Evolutionary conservation across 2,329 filamentous ascomycete genomes (phyloP), one percentile per base, ranked within the genome.

Genomic region (Sordariomycetes sp.): DNA sequence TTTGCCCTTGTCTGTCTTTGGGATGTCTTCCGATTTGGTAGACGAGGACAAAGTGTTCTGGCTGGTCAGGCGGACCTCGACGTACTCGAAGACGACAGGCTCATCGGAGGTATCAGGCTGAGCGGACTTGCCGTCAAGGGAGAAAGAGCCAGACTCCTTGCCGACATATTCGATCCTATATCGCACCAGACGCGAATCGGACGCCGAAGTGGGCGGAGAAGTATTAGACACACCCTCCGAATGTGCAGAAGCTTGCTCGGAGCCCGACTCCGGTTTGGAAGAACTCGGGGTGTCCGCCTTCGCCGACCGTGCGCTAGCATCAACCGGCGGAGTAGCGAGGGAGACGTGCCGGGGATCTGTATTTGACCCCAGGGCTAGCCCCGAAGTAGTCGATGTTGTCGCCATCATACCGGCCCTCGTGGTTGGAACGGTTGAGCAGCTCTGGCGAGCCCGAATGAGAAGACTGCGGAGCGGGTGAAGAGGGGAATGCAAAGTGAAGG

Each of bases 61-160:
- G 7, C 59, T 53, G 1, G 61, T 51, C 4, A 59, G 16, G 14
- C 60, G 58, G 16, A 62, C 61, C 3, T 61, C 59, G 53, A 62
- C 57, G 25, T 56, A 60, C 37, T 62, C 61, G 12, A 62, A 34
- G 3, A 62, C 61, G 3, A 12, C 7, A 3, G 59, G 55, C n/a
- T 60, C 57, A 14, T 61, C 25, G 3, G 14, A 53, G 10, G 35
- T 22, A 24, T 60, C 53, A 5, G 28, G 53, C 35, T 25, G n/a
- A 2, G 48, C 35, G 16, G 22, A 25, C 51, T 11, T 32, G n/a
- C 57, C 54, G 3, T 59, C 54, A 24, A 51, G 20, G 14, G 35
- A 57, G 20, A 50, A 40, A 22, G 22, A 53, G 14, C 52, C 51
- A 22, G 58, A 59, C 2, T 11, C 25, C n/a, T 35, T 25, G 32